Percentiles rank a stretch among this genome's conserved stretches.
Evolutionary conservation across 306 rosid species (phyloP).

Genomic region (Medicago lupulina): DNA sequence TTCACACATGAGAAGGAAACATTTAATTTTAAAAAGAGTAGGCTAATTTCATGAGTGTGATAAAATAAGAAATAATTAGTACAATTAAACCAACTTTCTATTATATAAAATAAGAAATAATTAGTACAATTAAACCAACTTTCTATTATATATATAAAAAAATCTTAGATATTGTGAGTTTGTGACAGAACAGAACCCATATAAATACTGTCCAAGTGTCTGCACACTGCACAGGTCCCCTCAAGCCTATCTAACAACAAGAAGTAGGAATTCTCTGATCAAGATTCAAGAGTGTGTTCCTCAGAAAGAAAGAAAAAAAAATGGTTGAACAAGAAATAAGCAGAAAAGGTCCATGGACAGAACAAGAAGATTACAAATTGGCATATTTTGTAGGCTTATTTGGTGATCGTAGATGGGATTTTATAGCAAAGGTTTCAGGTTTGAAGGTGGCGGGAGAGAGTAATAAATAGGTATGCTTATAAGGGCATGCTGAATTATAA

Average conservation of each 20-base stretch:
- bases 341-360: conserved; percentile 96
- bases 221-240: conserved; percentile 42
- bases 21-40: too few relatives aligned
- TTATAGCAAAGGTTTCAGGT: conserved; percentile 96
- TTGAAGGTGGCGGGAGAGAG: conserved; percentile 99
- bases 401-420: conserved; percentile 99
- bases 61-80: too few relatives aligned
- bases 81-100: background rate
- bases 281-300: background rate
- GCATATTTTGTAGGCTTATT: conserved; percentile 74
- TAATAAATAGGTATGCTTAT: conserved; percentile 62
- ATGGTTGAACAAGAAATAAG: conserved; percentile 54
- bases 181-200: conserved; percentile 16
- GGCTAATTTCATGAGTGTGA: too few relatives aligned
- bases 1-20: too few relatives aligned
- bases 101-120: background rate
- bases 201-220: conserved; percentile 52
- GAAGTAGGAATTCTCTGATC: background rate
- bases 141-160: conserved; percentile 34
- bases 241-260: background rate
- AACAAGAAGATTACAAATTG: conserved; percentile 79
- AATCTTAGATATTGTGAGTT: background rate
- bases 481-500: conserved; percentile 44
- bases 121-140: background rate
- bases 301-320: background rate